phyloP scores from a whole-genome alignment of 2,329 filamentous ascomycete genomes.

The Penicillium hesseltinei region DNA sequence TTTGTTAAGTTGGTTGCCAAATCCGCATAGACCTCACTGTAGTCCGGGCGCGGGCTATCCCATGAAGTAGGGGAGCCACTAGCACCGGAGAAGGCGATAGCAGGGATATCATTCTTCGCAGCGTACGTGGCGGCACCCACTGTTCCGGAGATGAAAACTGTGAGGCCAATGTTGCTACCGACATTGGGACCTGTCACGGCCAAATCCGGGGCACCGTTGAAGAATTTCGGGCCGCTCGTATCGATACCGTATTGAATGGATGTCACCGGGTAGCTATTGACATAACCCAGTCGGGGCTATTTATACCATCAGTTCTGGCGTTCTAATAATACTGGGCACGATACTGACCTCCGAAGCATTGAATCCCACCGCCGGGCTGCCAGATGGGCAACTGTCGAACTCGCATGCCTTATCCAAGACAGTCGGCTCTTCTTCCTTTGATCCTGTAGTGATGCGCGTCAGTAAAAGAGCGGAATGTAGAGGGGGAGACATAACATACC shows the following conservation, averaged over 20 bases:
- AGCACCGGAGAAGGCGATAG: constrained; percentile 65
- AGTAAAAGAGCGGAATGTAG: background rate
- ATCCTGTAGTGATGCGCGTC: constrained; percentile 46
- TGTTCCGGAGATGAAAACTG: constrained; percentile 62
- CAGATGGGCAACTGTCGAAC: constrained; percentile 60
- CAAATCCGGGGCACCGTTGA: constrained; percentile 57
- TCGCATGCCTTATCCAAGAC: constrained; percentile 55
- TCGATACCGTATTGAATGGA: constrained; percentile 63
- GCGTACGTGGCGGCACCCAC: constrained; percentile 65
- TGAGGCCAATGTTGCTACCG: constrained; percentile 57
- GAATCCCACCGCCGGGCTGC: constrained; percentile 55
- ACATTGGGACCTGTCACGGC: constrained; percentile 66
- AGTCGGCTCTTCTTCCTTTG: constrained; percentile 50
- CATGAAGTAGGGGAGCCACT: constrained; percentile 54
- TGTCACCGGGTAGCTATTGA: constrained; percentile 68
- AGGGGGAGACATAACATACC: constrained; percentile 41
- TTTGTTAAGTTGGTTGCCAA: constrained; percentile 60
- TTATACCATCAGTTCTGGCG: background rate
- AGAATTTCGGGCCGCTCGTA: constrained; percentile 54
- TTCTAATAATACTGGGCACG: background rate
- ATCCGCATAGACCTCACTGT: constrained; percentile 62
- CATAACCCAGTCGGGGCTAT: constrained; percentile 63
- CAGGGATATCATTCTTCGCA: constrained; percentile 55
- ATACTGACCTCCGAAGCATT: constrained; percentile 50
- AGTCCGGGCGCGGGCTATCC: constrained; percentile 49